Evolutionary conservation across 257 asterid species (phyloP).

Genomic region (Vinca minor): DNA sequence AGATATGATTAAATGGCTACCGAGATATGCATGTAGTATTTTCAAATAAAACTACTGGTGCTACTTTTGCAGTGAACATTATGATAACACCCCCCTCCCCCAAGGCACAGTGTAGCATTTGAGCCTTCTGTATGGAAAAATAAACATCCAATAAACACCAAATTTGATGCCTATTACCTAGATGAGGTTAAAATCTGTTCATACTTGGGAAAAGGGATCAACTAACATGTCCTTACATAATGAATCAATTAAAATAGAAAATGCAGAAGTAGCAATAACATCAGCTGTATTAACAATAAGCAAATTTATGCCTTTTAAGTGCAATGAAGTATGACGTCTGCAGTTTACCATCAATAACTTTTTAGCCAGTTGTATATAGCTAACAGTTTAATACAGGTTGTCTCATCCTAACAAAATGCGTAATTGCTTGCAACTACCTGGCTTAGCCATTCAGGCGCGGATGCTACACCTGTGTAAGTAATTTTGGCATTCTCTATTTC

Average conservation of each 20-base stretch:
- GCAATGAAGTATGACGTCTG: not conserved
- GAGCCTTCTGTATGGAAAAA: not conserved
- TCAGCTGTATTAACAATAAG: not conserved
- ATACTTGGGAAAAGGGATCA: not conserved
- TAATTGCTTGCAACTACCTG: constrained; percentile 40
- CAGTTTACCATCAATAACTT: not conserved
- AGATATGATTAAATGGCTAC: not conserved
- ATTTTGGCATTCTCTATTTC: constrained; percentile 74
- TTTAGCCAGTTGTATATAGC: not conserved
- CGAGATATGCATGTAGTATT: not conserved
- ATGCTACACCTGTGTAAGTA: constrained; percentile 37
- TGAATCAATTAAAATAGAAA: not conserved
- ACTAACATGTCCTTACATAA: not conserved
- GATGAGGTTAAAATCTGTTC: not conserved
- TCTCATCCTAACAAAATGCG: constrained; percentile 8
- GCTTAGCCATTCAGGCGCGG: constrained; percentile 66
- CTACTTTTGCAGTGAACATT: not conserved
- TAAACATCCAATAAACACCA: not conserved
- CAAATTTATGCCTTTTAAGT: not conserved
- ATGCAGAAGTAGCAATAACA: not conserved
- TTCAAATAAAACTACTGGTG: not conserved
- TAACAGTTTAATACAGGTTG: not conserved
- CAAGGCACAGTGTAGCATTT: not conserved
- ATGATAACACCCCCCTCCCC: not conserved
- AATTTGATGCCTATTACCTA: not conserved